These are phyloP conservation scores for Rhizophora mangle DNA, from an alignment of 345 rosid species.

Conservation along the genomic window DNA sequence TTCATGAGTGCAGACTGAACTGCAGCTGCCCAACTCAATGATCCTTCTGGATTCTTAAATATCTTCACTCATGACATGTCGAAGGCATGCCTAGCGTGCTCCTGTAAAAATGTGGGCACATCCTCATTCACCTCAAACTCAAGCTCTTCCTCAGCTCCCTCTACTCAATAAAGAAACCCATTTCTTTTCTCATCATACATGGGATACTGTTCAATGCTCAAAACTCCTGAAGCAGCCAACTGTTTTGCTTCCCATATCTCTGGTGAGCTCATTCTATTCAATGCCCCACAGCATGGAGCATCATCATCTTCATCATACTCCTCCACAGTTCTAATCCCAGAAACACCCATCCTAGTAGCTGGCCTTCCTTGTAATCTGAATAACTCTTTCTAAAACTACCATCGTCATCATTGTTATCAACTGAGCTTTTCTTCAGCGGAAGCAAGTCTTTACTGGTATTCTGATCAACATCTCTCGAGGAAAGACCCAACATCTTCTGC, in stretches of 20 bases:
- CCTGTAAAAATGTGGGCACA: slow-evolving; percentile 79
- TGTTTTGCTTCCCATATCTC: slow-evolving; percentile 92
- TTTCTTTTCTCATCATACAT: slow-evolving; percentile 83
- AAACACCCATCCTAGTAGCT: slow-evolving; percentile 56
- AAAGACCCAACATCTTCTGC: slow-evolving; percentile 54
- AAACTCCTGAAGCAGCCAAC: slow-evolving; percentile 82
- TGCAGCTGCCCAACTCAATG: slow-evolving; percentile 88
- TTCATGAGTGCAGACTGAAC: slow-evolving; percentile 88
- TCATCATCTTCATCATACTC: slow-evolving; percentile 44
- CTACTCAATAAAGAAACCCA: slow-evolving; percentile 76
- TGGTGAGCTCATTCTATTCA: slow-evolving; percentile 86
- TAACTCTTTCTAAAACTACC: slow-evolving; percentile 57
- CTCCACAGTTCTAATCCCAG: slow-evolving; percentile 67
- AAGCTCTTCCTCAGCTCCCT: slow-evolving; percentile 87
- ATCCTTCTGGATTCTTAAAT: slow-evolving; percentile 90
- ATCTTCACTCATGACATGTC: slow-evolving; percentile 93
- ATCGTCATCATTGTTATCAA: slow-evolving; percentile 21
- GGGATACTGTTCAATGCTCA: slow-evolving; percentile 57
- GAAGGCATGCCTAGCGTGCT: slow-evolving; percentile 63
- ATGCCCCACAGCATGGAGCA: slow-evolving; percentile 42
- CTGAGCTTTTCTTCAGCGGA: slow-evolving; percentile 54
- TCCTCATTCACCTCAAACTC: slow-evolving; percentile 91
- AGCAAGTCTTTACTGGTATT: slow-evolving; percentile 74
- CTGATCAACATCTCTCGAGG: slow-evolving; percentile 88
- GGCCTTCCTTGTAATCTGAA: slow-evolving; percentile 52